A percentile compares a stretch with the other conserved stretches of the same genome.
phyloP scores from a whole-genome alignment of 176 grass and related monocot species.

The Hsuehochloa calcarea region DNA sequence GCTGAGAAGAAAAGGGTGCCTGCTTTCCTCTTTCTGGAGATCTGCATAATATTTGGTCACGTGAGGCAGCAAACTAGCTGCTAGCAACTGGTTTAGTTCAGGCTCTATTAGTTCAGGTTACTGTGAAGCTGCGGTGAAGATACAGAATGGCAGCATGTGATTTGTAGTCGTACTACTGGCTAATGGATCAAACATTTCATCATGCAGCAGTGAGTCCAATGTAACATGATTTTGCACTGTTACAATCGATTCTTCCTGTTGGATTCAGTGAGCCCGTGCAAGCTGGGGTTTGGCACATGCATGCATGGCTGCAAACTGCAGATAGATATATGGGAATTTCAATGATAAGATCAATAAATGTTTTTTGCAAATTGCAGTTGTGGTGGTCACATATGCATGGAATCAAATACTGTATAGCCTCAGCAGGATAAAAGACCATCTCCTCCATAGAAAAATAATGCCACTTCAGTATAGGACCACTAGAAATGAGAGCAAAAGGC shows the following conservation, averaged over 20 bases:
- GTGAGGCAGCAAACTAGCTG: slow-evolving; percentile 27
- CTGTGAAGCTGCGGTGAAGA: not conserved
- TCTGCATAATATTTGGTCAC: slow-evolving; percentile 40
- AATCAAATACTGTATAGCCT: not conserved
- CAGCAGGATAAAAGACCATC: not conserved
- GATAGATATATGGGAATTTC: not conserved
- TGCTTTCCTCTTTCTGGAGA: slow-evolving; percentile 41
- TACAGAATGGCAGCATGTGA: not conserved
- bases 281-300: slow-evolving; percentile 2
- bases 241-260: not conserved
- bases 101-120: not conserved
- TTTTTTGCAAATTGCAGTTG: not conserved
- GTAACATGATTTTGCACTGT: slow-evolving; percentile 14
- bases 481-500: not conserved
- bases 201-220: not conserved
- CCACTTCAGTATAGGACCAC: not conserved
- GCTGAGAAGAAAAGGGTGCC: slow-evolving; percentile 42
- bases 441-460: not conserved
- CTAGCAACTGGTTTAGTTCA: not conserved
- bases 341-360: not conserved
- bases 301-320: not conserved
- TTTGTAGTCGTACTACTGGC: not conserved
- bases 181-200: not conserved
- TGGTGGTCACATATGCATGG: not conserved
- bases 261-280: slow-evolving; percentile 15